Conservation (phyloP, 2,329 filamentous ascomycete species). For the Aspergillus ochraceoroseus region DNA sequence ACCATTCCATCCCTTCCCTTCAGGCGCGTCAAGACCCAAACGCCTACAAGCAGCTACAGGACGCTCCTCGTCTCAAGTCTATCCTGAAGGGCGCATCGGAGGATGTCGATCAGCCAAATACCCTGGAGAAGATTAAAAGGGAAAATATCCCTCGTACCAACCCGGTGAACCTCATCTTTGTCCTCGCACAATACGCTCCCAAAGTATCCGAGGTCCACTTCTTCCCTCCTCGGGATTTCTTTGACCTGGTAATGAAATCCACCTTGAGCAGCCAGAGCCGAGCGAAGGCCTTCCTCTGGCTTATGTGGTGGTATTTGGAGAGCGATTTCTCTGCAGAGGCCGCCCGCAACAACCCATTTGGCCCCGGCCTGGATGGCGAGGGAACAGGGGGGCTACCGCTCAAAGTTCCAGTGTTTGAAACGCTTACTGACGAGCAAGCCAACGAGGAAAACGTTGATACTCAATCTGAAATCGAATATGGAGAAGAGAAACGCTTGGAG, state of each 20-base stretch:
- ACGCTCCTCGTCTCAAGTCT: slow-evolving; percentile 91
- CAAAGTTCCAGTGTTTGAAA: slow-evolving; percentile 47
- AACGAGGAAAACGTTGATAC: slow-evolving; percentile 50
- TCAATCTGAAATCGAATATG: slow-evolving; percentile 46
- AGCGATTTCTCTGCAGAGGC: slow-evolving; percentile 88
- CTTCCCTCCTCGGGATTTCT: slow-evolving; percentile 78
- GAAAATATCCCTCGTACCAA: slow-evolving; percentile 73
- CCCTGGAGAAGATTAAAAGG: slow-evolving; percentile 74
- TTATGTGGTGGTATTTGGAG: slow-evolving; percentile 99
- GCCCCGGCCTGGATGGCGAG: slow-evolving; percentile 48
- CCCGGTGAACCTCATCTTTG: slow-evolving; percentile 93
- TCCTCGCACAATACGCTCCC: slow-evolving; percentile 81
- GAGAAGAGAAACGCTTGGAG: slow-evolving; percentile 47
- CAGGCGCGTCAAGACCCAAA: slow-evolving; percentile 93
- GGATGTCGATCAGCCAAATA: slow-evolving; percentile 77
- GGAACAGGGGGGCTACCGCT: slow-evolving; percentile 43
- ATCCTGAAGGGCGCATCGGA: slow-evolving; percentile 96
- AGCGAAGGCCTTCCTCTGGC: slow-evolving; percentile 85
- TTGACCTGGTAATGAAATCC: slow-evolving; percentile 90
- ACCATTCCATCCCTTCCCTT: slow-evolving; percentile 93
- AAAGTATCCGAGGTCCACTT: slow-evolving; percentile 95
- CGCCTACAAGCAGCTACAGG: slow-evolving; percentile 95
- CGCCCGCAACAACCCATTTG: slow-evolving; percentile 86
- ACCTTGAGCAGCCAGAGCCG: slow-evolving; percentile 76
- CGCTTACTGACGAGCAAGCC: slow-evolving; percentile 48